Evolutionary conservation across 148 eudicot genomes (phyloP).

Genomic region (Chenopodium quinoa): DNA sequence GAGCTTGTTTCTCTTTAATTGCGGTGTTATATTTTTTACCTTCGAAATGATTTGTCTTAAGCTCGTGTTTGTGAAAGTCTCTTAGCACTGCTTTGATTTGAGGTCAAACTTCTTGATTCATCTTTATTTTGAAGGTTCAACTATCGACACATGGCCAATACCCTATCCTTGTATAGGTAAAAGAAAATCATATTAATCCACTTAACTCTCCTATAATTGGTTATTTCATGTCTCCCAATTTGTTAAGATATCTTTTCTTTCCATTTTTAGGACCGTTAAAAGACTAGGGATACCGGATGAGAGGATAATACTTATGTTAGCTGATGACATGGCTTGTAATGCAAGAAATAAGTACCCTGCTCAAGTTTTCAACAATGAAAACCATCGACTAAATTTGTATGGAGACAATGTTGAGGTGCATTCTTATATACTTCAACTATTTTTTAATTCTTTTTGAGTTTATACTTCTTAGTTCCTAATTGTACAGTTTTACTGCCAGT

Average conservation of each 20-base stretch:
- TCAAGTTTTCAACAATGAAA: conserved; percentile 97
- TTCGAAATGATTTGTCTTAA: not conserved
- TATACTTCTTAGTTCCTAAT: not conserved
- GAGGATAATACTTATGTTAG: conserved; percentile 94
- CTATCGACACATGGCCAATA: conserved; percentile 98
- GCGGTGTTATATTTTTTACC: not conserved
- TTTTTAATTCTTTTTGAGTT: not conserved
- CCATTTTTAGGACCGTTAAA: conserved; percentile 73
- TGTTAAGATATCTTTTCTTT: not conserved
- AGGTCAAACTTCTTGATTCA: conserved; percentile 7
- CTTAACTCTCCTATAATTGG: not conserved
- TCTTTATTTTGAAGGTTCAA: conserved; percentile 65
- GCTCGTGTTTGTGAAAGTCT: not conserved
- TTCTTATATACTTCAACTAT: conserved; percentile 6
- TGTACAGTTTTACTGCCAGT: not conserved
- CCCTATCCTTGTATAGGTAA: conserved; percentile 88
- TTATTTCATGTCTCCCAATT: conserved; percentile 3
- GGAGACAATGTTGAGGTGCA: conserved; percentile 95
- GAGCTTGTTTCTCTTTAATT: conserved; percentile 5
- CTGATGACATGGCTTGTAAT: conserved; percentile 99
- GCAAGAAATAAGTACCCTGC: conserved; percentile 96
- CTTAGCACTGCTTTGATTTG: not conserved
- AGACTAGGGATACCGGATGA: conserved; percentile 97
- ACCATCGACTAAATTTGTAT: conserved; percentile 87
- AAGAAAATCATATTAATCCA: not conserved